A percentile compares a stretch with the other conserved stretches of the same genome.
Evolutionary conservation across 306 rosid genomes (phyloP).

Genomic region (Pterocarpus macrocarpus): DNA sequence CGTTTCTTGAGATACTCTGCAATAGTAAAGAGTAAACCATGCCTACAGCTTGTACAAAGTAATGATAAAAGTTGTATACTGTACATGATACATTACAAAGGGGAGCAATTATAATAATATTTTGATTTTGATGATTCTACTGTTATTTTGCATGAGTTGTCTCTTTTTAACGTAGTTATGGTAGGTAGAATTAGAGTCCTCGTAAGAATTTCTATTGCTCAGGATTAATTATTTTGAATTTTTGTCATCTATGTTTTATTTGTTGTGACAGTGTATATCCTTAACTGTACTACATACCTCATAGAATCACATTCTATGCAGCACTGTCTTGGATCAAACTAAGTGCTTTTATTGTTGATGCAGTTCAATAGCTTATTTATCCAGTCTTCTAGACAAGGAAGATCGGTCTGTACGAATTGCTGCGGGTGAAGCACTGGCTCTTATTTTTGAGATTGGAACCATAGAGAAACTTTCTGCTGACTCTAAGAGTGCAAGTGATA

Average conservation of each 20-base stretch:
- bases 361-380: slow-evolving; percentile 82
- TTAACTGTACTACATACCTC: background rate
- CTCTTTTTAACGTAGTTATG: slow-evolving; percentile 2
- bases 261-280: background rate
- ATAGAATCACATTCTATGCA: slow-evolving; percentile 14
- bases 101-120: background rate
- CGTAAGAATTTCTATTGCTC: background rate
- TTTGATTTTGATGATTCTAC: slow-evolving; percentile 1
- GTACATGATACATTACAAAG: background rate
- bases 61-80: background rate
- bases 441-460: slow-evolving; percentile 81
- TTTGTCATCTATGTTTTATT: background rate
- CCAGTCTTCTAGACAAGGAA: slow-evolving; percentile 88
- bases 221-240: slow-evolving; percentile 20
- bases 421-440: slow-evolving; percentile 95
- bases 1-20: background rate
- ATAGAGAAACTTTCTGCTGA: slow-evolving; percentile 66
- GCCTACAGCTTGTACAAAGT: background rate
- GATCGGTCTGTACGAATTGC: slow-evolving; percentile 92
- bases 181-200: background rate
- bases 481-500: slow-evolving; percentile 55
- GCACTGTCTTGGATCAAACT: slow-evolving; percentile 13
- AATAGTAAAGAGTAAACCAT: background rate
- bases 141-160: background rate
- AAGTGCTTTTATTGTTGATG: slow-evolving; percentile 42